Conservation (phyloP, 2,329 filamentous ascomycete genomes). For the Cladophialophora psammophila region DNA sequence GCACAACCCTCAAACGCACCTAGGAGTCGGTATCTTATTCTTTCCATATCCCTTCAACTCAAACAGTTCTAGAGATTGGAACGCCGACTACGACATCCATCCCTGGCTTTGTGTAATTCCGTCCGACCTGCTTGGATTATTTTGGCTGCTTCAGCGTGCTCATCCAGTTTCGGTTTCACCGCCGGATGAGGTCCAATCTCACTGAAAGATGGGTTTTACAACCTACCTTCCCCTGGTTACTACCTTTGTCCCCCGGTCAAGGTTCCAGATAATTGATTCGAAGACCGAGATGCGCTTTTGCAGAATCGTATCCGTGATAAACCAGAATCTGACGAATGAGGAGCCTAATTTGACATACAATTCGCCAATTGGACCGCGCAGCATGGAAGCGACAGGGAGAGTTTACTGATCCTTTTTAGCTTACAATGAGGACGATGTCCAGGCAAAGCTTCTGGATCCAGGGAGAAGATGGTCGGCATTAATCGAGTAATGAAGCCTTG, state of each 20-base stretch:
- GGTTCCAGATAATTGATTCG: background rate
- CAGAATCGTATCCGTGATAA: background rate
- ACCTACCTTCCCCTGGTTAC: background rate
- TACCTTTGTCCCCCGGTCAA: background rate
- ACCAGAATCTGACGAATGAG: background rate
- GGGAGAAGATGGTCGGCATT: background rate
- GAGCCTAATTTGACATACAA: background rate
- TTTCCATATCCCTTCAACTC: background rate
- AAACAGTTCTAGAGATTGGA: background rate
- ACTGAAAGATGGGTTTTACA: background rate
- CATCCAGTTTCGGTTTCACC: background rate
- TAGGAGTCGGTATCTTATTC: background rate
- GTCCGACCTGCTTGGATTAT: background rate
- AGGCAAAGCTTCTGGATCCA: background rate
- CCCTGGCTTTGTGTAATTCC: background rate
- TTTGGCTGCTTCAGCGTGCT: background rate
- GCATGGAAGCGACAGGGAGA: background rate
- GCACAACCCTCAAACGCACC: background rate
- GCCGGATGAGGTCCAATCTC: background rate
- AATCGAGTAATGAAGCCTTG: background rate
- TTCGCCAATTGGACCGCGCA: background rate
- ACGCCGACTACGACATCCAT: background rate
- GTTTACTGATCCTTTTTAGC: background rate
- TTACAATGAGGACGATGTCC: background rate
- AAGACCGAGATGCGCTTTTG: background rate